Conservation (phyloP, 306 rosid species). For the Ochetophila trinervis region DNA sequence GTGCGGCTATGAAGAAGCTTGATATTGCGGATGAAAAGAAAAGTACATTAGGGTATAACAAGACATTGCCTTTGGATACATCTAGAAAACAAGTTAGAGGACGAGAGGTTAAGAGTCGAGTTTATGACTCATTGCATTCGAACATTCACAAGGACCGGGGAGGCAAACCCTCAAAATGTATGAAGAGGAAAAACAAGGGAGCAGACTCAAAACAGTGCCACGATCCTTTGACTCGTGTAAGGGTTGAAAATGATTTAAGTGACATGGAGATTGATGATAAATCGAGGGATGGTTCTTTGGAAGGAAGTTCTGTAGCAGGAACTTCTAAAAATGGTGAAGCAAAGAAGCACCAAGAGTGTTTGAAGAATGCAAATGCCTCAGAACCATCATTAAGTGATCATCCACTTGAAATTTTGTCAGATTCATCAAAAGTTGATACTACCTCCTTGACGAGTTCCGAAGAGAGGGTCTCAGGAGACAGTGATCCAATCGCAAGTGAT, state of each 20-base stretch:
- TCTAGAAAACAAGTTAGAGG: slow-evolving; percentile 57
- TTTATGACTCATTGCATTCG: slow-evolving; percentile 57
- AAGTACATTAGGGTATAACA: slow-evolving; percentile 33
- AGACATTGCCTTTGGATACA: slow-evolving; percentile 39
- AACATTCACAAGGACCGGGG: slow-evolving; percentile 39
- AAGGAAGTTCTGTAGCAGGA: slow-evolving; percentile 28
- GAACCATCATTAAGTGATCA: slow-evolving; percentile 16
- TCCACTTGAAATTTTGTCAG: slow-evolving; percentile 20
- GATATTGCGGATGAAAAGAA: slow-evolving; percentile 59
- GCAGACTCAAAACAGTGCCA: slow-evolving; percentile 28
- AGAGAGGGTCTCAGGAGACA: slow-evolving; percentile 18
- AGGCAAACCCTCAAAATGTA: slow-evolving; percentile 28
- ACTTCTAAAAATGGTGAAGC: slow-evolving; percentile 26
- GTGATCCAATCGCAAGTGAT: slow-evolving; percentile 7
- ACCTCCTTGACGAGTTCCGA: slow-evolving; percentile 29
- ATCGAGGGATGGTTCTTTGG: slow-evolving; percentile 50
- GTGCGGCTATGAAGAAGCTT: slow-evolving; percentile 77
- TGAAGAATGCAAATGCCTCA: slow-evolving; percentile 6
- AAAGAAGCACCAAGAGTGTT: slow-evolving; percentile 21
- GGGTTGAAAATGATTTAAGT: slow-evolving; percentile 40
- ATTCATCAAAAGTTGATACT: slow-evolving; percentile 27
- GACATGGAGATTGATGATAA: slow-evolving; percentile 59
- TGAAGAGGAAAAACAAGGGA: slow-evolving; percentile 44
- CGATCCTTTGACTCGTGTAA: slow-evolving; percentile 22
- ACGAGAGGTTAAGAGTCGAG: slow-evolving; percentile 82